These are phyloP conservation scores for Colletotrichum tanaceti DNA, from an alignment of 2,329 filamentous ascomycete genomes.

Conservation along the genomic window DNA sequence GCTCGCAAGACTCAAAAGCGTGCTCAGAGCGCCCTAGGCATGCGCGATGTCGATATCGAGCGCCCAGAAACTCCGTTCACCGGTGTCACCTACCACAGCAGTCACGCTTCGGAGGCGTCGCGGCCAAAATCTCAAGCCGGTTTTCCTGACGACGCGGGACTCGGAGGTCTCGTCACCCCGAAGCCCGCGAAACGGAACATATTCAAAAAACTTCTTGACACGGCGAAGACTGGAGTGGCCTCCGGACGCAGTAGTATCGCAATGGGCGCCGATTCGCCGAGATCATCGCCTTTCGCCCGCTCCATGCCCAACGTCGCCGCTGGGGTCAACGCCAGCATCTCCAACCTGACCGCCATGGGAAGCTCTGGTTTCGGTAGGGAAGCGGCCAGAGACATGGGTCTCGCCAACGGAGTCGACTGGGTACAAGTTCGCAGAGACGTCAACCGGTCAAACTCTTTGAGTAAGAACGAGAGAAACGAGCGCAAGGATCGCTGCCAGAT, in stretches of 20 bases:
- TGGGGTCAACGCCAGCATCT: constrained; percentile 59
- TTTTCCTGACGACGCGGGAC: constrained; percentile 74
- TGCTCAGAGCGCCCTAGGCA: constrained; percentile 74
- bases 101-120: constrained; percentile 75
- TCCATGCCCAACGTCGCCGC: constrained; percentile 54
- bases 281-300: constrained; percentile 57
- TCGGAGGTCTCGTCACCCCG: constrained; percentile 82
- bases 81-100: constrained; percentile 90
- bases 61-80: constrained; percentile 75
- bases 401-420: constrained; percentile 79
- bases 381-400: constrained; percentile 76
- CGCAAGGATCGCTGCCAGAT: constrained; percentile 91
- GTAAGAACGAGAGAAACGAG: constrained; percentile 86
- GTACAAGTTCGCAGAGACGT: constrained; percentile 97
- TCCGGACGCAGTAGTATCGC: constrained; percentile 88
- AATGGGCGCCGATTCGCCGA: constrained; percentile 61
- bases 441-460: constrained; percentile 93
- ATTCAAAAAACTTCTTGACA: constrained; percentile 94
- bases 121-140: constrained; percentile 75
- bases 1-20: constrained; percentile 77
- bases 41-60: constrained; percentile 65
- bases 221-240: constrained; percentile 92
- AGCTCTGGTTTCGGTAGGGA: constrained; percentile 57
- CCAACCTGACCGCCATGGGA: constrained; percentile 48
- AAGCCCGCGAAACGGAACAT: constrained; percentile 88